Base-by-base conservation (phyloP, 2,329 filamentous ascomycete genomes). In the Talaromyces sp. region DNA sequence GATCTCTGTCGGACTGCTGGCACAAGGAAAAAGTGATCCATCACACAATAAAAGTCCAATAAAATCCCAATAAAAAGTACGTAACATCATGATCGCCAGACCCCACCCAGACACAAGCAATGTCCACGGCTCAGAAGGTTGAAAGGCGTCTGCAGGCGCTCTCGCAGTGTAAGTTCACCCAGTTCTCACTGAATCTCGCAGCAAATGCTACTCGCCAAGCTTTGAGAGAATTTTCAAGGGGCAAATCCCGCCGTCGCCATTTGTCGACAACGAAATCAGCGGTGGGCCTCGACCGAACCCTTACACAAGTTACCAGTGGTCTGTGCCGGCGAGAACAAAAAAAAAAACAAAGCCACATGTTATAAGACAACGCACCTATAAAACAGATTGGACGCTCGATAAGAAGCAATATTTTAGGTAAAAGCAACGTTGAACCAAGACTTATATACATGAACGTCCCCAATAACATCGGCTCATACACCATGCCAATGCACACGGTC, bases 331-430 rank as follows among this genome's bases (percentile, higher is more conserved):
- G 25, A 22, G 17, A 54, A n/a, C 13, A 31, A 22, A n/a, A 22
- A 31, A 22, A 54, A 19, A 31, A 49, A 11, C 5, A 5, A 15
- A 49, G 15, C 11, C 19, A 7, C 5, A 49, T 25, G 31, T 10
- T 34, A 40, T 13, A 19, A 59, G 36, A 43, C 54, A 58, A 3
- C 1, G 56, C 15, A 43, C 36, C 22, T n/a, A 36, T 56, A 22
- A 34, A 34, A 56, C 27, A 25, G 11, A 40, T 4, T 19, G 11
- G 11, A 22, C 7, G n/a, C 34, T 43, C 7, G 36, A 59, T 59
- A 59, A 59, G 56, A 45, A 45, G 36, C 36, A 58, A 29, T n/a
- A 5, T 59, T 15, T 59, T 59, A 59, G 56, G 56, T 59, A 59
- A 59, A 59, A 29, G 11, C 36, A 45, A 27, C 19, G 15, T 8